Conservation (phyloP, 2,329 filamentous ascomycete genomes). For the Didymella sp. region DNA sequence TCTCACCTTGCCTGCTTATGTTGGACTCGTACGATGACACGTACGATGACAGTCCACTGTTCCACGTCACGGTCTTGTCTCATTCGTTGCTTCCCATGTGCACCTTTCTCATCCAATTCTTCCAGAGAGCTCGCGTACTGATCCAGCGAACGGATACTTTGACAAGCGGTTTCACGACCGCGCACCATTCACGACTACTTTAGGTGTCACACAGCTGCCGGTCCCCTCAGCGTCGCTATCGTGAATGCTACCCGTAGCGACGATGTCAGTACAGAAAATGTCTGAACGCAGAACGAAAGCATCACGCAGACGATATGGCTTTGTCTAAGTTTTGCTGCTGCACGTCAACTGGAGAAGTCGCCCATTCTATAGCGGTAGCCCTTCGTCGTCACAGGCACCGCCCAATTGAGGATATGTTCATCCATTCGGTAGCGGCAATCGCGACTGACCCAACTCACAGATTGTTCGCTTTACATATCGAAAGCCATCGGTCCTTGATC, state of each 20-base stretch:
- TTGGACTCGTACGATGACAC: conserved; percentile 7
- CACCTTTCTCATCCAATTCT: background rate
- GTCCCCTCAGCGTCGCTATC: conserved; percentile 3
- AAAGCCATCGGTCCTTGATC: background rate
- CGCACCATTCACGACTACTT: background rate
- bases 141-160: background rate
- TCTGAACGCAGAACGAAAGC: background rate
- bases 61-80: background rate
- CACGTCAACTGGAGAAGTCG: conserved; percentile 16
- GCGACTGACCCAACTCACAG: background rate
- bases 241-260: background rate
- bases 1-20: background rate
- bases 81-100: background rate
- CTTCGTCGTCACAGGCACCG: conserved; percentile 3
- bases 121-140: background rate
- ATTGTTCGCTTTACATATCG: background rate
- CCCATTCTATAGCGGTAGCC: conserved; percentile 11
- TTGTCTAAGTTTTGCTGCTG: conserved; percentile 8
- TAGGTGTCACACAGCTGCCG: background rate
- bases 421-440: background rate
- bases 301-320: background rate
- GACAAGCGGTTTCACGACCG: conserved; percentile 1
- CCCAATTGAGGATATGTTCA: conserved; percentile 1
- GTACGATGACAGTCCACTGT: conserved; percentile 8
- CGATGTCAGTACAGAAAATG: conserved; percentile 2